Evolutionary conservation across 345 rosid species (phyloP).

Genomic region (Syzygium oleosum): DNA sequence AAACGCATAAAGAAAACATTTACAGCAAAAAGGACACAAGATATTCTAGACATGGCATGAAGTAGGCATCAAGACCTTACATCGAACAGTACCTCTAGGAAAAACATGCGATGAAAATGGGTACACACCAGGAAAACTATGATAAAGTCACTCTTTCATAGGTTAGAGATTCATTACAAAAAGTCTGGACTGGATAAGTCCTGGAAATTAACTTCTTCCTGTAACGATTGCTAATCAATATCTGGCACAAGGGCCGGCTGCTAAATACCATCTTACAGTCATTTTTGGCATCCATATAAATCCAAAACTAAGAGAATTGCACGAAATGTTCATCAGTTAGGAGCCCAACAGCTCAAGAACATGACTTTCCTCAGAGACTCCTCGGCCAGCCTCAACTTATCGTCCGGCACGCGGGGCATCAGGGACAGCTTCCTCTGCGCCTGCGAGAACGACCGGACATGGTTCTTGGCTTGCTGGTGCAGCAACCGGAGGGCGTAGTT

Average conservation of each 20-base stretch:
- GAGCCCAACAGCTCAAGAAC: constrained; percentile 37
- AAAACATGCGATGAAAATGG: background rate
- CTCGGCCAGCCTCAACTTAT: background rate
- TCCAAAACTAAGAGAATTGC: background rate
- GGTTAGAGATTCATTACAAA: background rate
- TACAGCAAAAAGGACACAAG: background rate
- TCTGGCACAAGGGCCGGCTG: background rate
- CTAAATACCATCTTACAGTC: background rate
- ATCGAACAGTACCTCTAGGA: background rate
- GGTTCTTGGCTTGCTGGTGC: constrained; percentile 25
- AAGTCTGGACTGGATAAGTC: background rate
- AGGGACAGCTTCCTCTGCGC: constrained; percentile 27
- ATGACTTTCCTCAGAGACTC: constrained; percentile 13
- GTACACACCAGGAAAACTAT: background rate
- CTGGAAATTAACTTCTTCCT: background rate
- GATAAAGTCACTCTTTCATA: background rate
- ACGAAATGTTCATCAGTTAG: constrained; percentile 5
- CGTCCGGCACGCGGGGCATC: constrained; percentile 10
- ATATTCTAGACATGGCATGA: background rate
- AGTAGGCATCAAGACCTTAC: background rate
- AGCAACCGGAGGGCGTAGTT: constrained; percentile 23
- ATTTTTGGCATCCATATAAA: background rate
- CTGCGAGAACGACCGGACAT: constrained; percentile 20
- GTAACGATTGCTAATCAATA: background rate
- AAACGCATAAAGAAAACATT: no score